Evolutionary conservation across 129 eudicot genomes (phyloP).

Genomic region (Cynara cardunculus): DNA sequence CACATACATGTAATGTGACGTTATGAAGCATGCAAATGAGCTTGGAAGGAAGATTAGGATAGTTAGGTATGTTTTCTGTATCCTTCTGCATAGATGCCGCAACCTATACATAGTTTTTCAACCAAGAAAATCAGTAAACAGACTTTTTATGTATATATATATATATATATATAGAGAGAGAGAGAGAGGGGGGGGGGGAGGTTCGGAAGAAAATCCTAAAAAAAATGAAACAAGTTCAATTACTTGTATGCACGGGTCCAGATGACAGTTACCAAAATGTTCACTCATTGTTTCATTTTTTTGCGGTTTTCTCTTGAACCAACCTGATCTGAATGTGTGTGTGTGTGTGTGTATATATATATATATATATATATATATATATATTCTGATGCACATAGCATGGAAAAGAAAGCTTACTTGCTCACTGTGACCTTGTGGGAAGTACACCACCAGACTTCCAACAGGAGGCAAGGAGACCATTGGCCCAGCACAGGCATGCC

Average conservation of each 20-base stretch:
- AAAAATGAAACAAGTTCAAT: too few relatives aligned
- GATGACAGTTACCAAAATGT: too few relatives aligned
- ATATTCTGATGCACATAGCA: neutral
- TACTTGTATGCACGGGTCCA: too few relatives aligned
- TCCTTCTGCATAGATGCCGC: constrained; percentile 96
- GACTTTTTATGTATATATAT: neutral
- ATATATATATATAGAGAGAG: neutral
- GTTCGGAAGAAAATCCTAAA: too few relatives aligned
- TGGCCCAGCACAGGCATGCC: constrained; percentile 99
- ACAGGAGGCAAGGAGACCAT: constrained; percentile 82
- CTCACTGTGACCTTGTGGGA: constrained; percentile 97
- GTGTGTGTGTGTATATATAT: too few relatives aligned
- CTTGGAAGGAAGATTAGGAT: constrained; percentile 96
- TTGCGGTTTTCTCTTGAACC: too few relatives aligned
- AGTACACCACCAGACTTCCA: constrained; percentile 92
- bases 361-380: neutral
- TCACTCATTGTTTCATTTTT: too few relatives aligned
- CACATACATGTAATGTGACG: constrained; percentile 79
- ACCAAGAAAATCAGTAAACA: neutral
- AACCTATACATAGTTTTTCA: constrained; percentile 40
- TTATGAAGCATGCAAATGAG: constrained; percentile 92
- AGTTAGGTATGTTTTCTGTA: constrained; percentile 76
- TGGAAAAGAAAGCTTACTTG: constrained; percentile 50
- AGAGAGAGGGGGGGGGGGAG: too few relatives aligned
- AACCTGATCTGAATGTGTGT: too few relatives aligned